Conservation (phyloP, 352 stramenopile species). For the Aphanomyces invadans region DNA sequence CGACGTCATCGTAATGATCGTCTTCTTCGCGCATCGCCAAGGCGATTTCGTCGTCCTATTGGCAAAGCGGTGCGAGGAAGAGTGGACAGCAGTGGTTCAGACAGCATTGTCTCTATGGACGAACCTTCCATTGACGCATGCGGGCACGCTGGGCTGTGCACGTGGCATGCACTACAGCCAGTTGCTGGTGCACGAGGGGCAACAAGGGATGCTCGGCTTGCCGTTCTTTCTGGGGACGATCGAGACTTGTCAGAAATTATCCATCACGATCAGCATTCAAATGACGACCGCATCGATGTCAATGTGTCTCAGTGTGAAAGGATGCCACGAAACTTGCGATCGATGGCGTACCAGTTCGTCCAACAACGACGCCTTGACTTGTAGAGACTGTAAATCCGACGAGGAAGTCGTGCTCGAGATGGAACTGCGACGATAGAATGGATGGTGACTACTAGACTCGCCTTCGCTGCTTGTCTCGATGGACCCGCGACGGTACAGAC, state of each 20-base stretch:
- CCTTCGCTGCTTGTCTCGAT: constrained; percentile 13
- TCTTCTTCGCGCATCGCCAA: constrained; percentile 10
- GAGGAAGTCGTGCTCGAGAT: not conserved
- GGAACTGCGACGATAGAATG: not conserved
- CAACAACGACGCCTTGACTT: not conserved
- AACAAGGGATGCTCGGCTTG: constrained; percentile 20
- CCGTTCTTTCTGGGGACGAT: constrained; percentile 8
- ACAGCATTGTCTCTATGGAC: not conserved
- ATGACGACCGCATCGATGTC: too few species aligned
- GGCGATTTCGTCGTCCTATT: constrained; percentile 17
- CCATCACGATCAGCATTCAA: too few species aligned
- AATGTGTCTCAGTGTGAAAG: too few species aligned
- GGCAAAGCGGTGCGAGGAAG: too few species aligned
- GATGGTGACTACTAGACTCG: not conserved
- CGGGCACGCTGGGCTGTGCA: not conserved
- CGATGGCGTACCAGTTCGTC: constrained; percentile 11
- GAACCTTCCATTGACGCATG: constrained; percentile 21
- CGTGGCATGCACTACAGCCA: not conserved
- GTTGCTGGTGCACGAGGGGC: not conserved
- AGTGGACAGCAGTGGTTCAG: too few species aligned
- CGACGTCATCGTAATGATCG: not conserved
- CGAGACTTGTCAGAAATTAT: not conserved
- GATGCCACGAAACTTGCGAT: too few species aligned
- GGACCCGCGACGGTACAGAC: not conserved
- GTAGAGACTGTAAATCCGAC: not conserved